Conservation (phyloP, 495 filamentous ascomycete species). For the Venustampulla echinocandica region DNA sequence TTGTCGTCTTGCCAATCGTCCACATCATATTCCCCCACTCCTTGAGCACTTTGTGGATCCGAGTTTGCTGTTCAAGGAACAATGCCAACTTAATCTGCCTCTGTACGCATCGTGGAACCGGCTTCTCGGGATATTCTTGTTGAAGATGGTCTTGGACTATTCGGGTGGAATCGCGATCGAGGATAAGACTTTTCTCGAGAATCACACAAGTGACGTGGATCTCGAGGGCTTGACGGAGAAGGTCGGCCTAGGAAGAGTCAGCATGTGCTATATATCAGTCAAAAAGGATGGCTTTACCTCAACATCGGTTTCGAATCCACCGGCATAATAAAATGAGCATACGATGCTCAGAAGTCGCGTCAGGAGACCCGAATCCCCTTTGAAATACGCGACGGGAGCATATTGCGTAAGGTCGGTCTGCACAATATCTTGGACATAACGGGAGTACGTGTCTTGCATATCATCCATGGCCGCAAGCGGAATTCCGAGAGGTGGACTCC, state of each 20-base stretch:
- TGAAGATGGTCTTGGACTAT: constrained; percentile 14
- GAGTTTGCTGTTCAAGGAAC: constrained; percentile 14
- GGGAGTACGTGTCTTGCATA: constrained; percentile 14
- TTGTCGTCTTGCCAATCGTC: constrained; percentile 11
- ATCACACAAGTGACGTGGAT: constrained; percentile 21
- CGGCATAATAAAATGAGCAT: constrained; percentile 11
- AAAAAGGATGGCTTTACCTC: constrained; percentile 9
- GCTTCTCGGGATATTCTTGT: constrained; percentile 9
- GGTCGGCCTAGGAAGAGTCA: constrained; percentile 7
- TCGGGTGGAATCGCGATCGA: constrained; percentile 14
- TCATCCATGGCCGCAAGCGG: constrained; percentile 16
- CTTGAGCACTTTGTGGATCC: constrained; percentile 17
- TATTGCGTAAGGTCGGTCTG: constrained; percentile 13
- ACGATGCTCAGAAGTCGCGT: constrained; percentile 9
- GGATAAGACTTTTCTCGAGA: constrained; percentile 20
- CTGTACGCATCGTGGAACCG: constrained; percentile 17
- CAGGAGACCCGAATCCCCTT: constrained; percentile 13
- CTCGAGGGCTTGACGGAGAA: constrained; percentile 18
- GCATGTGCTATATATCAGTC: not conserved
- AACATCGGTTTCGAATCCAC: constrained; percentile 1
- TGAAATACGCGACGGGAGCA: constrained; percentile 10
- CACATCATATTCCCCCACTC: constrained; percentile 24
- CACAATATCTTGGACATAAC: constrained; percentile 18
- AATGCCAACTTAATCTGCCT: constrained; percentile 23
- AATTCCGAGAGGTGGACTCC: constrained; percentile 20